Evolutionary conservation across 1,284 basidiomycete genomes (phyloP).

Genomic region (Fistulinella cinereoalba): DNA sequence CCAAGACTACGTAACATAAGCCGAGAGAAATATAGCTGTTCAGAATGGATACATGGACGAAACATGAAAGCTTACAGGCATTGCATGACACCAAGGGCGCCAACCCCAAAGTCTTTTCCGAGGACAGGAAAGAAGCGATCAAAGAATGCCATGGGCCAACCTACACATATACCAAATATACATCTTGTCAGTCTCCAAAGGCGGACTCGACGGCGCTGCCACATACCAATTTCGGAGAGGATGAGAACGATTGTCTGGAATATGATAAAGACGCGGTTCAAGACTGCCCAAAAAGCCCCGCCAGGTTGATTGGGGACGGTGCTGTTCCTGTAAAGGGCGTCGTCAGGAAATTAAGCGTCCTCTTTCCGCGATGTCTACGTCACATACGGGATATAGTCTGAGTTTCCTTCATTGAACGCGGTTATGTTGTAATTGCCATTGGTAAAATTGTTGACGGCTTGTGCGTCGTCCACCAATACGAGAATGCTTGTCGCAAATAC

Average conservation of each 20-base stretch:
- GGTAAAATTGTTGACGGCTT: slow-evolving; percentile 68
- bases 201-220: too few relatives aligned
- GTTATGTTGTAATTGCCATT: slow-evolving; percentile 35
- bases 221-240: slow-evolving; percentile 49
- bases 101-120: slow-evolving; percentile 78
- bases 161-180: slow-evolving; percentile 45
- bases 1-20: too few relatives aligned
- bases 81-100: slow-evolving; percentile 80
- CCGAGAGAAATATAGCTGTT: too few relatives aligned
- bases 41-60: too few relatives aligned
- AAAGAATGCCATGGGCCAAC: slow-evolving; percentile 74
- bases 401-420: slow-evolving; percentile 39
- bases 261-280: slow-evolving; percentile 79
- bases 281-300: slow-evolving; percentile 83
- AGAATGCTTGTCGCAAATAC: slow-evolving; percentile 77
- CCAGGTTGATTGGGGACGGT: slow-evolving; percentile 85
- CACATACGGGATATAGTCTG: slow-evolving; percentile 74
- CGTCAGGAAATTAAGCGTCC: neutral
- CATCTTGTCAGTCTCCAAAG: too few relatives aligned
- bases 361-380: neutral
- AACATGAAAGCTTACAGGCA: slow-evolving; percentile 71
- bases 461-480: slow-evolving; percentile 76
- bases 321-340: slow-evolving; percentile 47
- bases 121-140: slow-evolving; percentile 81
- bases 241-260: slow-evolving; percentile 73